phyloP scores from a whole-genome alignment of 164 flowering plant species.

The Tinospora cordifolia region DNA sequence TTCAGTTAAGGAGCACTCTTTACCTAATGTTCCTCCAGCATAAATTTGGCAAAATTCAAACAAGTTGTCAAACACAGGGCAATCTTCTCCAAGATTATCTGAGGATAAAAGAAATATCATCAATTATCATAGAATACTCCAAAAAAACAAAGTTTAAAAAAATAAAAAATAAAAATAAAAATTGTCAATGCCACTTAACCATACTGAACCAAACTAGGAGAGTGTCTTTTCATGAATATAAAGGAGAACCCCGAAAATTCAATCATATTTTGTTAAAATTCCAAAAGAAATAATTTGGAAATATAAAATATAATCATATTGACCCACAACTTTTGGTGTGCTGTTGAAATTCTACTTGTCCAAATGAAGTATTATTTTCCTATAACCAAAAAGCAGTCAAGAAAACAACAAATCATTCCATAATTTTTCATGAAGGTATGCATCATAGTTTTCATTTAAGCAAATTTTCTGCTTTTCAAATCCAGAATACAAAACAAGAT shows the following conservation, averaged over 20 bases:
- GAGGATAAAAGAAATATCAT: constrained; percentile 9
- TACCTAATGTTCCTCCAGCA: constrained; percentile 99
- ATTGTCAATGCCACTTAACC: neutral
- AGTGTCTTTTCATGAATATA: neutral
- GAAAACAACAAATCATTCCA: neutral
- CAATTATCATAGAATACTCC: neutral
- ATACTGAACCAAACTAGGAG: neutral
- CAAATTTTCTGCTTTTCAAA: neutral
- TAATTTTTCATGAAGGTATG: neutral
- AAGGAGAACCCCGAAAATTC: neutral
- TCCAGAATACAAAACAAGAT: no score
- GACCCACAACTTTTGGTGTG: neutral
- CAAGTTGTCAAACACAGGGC: constrained; percentile 93
- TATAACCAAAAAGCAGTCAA: neutral
- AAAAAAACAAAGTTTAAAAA: no score
- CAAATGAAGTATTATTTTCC: neutral
- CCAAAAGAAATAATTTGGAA: neutral
- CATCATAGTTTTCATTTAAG: neutral
- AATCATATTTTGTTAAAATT: neutral
- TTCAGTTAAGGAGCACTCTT: constrained; percentile 2
- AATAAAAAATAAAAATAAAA: neutral
- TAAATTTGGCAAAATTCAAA: constrained; percentile 97
- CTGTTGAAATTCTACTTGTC: neutral
- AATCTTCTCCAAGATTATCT: constrained; percentile 98
- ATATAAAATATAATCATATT: neutral